Evolutionary conservation across 1,139 yeast species (phyloP).

Genomic region (Kurtzmaniella quercitrusa): DNA sequence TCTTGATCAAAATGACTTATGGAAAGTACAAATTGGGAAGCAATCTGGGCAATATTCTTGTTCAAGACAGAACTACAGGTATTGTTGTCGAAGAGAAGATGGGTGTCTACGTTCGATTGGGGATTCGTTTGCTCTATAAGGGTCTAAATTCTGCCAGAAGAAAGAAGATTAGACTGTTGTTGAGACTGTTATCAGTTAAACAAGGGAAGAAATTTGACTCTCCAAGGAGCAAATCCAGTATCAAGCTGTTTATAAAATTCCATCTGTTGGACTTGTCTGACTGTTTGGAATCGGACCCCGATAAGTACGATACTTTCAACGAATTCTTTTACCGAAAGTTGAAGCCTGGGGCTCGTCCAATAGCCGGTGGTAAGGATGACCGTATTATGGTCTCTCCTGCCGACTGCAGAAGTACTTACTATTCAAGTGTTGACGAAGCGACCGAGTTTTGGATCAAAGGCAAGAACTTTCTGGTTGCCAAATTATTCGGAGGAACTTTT

Average conservation of each 20-base stretch:
- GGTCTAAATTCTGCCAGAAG: conserved; percentile 59
- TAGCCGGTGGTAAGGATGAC: conserved; percentile 52
- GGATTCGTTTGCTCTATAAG: conserved; percentile 78
- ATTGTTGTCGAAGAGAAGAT: conserved; percentile 86
- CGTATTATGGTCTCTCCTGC: conserved; percentile 73
- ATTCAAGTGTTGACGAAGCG: conserved; percentile 57
- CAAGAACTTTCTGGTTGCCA: conserved; percentile 61
- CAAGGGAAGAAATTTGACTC: conserved; percentile 84
- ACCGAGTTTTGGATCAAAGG: conserved; percentile 91
- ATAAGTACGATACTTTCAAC: conserved; percentile 66
- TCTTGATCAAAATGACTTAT: conserved; percentile 77
- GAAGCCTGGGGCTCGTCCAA: conserved; percentile 63
- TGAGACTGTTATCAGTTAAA: conserved; percentile 64
- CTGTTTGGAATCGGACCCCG: conserved; percentile 48
- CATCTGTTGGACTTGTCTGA: conserved; percentile 73
- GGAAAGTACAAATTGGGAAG: conserved; percentile 87
- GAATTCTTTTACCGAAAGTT: conserved; percentile 83
- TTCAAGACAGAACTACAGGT: conserved; percentile 88
- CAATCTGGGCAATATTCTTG: conserved; percentile 88
- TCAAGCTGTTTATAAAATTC: conserved; percentile 74
- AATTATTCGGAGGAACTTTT: conserved; percentile 59
- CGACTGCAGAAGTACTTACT: conserved; percentile 80
- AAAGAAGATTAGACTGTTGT: conserved; percentile 50
- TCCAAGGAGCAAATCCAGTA: conserved; percentile 61
- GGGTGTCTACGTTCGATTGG: conserved; percentile 83